phyloP scores from a whole-genome alignment of 2,329 filamentous ascomycete species.

The Aspergillus sp. region DNA sequence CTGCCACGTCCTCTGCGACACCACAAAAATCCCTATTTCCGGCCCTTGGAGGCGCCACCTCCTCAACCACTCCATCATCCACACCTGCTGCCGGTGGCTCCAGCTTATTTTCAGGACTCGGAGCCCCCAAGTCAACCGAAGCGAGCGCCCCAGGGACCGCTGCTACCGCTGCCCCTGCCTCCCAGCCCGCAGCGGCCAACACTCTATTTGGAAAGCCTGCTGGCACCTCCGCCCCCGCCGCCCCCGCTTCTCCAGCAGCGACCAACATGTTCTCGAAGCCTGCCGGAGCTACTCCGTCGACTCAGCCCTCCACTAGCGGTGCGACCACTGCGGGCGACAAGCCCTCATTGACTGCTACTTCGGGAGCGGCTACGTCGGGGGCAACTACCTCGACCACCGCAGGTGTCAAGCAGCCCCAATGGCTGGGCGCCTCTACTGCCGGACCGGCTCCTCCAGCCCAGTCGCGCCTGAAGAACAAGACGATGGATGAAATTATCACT shows the following conservation, averaged over 20 bases:
- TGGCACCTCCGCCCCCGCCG: slow-evolving; percentile 15
- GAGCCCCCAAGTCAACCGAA: slow-evolving; percentile 30
- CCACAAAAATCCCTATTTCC: slow-evolving; percentile 38
- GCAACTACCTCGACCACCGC: slow-evolving; percentile 7
- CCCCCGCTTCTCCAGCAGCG: slow-evolving; percentile 21
- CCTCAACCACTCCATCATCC: slow-evolving; percentile 31
- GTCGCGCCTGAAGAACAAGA: slow-evolving; percentile 94
- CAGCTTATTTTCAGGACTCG: slow-evolving; percentile 29
- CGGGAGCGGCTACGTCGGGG: slow-evolving; percentile 34
- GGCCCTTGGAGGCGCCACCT: slow-evolving; percentile 26
- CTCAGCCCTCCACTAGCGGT: slow-evolving; percentile 22
- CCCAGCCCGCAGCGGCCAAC: slow-evolving; percentile 20
- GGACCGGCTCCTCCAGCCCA: slow-evolving; percentile 77
- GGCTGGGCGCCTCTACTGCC: slow-evolving; percentile 69
- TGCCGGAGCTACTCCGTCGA: slow-evolving; percentile 22
- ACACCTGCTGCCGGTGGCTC: slow-evolving; percentile 31
- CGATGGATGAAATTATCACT: slow-evolving; percentile 98
- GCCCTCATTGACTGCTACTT: slow-evolving; percentile 26
- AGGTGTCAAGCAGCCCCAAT: slow-evolving; percentile 23
- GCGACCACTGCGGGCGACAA: slow-evolving; percentile 22
- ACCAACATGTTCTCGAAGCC: slow-evolving; percentile 27
- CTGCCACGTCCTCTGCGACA: slow-evolving; percentile 30
- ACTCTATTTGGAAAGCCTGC: slow-evolving; percentile 30
- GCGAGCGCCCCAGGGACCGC: slow-evolving; percentile 27
- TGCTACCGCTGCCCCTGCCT: slow-evolving; percentile 23